Percentiles rank a stretch among this genome's conserved stretches.
phyloP scores from a whole-genome alignment of 192 early-diverging fungal species.

The Podila minutissima region DNA sequence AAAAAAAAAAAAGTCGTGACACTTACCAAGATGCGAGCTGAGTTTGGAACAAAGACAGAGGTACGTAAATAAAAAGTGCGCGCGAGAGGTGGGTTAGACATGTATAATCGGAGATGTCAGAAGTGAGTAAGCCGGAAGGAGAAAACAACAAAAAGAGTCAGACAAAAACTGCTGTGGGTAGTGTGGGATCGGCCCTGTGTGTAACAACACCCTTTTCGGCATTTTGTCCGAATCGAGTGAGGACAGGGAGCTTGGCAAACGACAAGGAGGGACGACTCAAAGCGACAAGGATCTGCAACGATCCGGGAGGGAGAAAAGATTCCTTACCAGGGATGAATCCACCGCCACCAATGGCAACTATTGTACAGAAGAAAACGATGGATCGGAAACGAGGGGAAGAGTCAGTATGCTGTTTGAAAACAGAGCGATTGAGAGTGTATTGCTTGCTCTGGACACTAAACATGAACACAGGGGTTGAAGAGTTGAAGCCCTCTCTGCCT shows the following conservation, averaged over 20 bases:
- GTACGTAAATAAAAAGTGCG: neutral
- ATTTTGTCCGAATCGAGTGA: neutral
- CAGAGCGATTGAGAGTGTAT: no score
- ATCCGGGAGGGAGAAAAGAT: neutral
- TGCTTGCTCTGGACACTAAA: no score
- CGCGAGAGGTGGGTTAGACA: slow-evolving; percentile 1
- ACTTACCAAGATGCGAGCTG: slow-evolving; percentile 52
- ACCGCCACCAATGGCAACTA: slow-evolving; percentile 82
- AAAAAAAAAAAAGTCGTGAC: no score
- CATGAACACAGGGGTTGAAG: no score
- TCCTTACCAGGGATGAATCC: slow-evolving; percentile 79
- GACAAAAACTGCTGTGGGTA: neutral
- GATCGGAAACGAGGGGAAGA: neutral
- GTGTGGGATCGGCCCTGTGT: neutral
- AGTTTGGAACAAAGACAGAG: slow-evolving; percentile 20
- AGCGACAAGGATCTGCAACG: neutral
- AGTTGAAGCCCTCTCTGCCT: no score
- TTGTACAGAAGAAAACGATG: neutral
- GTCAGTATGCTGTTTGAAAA: neutral
- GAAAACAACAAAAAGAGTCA: slow-evolving; percentile 12
- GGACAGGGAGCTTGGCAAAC: neutral
- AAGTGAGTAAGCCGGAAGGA: neutral
- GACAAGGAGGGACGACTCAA: neutral
- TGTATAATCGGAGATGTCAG: neutral
- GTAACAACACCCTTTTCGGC: neutral